Percentiles rank a stretch among this genome's conserved stretches.
phyloP scores from a whole-genome alignment of 345 rosid genomes.

The Orychophragmus violaceus region DNA sequence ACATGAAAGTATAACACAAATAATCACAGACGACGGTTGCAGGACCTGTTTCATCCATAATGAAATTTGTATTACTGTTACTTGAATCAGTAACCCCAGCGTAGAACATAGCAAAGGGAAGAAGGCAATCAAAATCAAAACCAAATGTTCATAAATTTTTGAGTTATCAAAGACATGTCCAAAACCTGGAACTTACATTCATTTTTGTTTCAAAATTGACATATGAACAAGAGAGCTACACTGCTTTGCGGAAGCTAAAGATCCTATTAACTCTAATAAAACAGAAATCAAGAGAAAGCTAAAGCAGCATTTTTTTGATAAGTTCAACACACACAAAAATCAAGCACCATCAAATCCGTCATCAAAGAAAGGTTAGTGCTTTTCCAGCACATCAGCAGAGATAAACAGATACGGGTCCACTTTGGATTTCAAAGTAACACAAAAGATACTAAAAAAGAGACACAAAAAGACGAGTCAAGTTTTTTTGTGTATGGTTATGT shows the following conservation, averaged over 20 bases:
- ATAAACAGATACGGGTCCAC: constrained; percentile 8
- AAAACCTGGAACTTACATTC: background rate
- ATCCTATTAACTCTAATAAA: background rate
- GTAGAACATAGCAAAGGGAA: background rate
- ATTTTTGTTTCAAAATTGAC: background rate
- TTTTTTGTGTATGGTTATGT: too few relatives aligned
- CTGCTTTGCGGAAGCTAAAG: background rate
- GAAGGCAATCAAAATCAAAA: background rate
- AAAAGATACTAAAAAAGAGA: background rate
- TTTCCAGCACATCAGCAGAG: constrained; percentile 5
- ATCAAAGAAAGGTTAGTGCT: background rate
- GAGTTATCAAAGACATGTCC: constrained; percentile 1
- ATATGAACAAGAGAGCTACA: background rate
- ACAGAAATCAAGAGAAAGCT: background rate
- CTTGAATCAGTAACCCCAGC: background rate
- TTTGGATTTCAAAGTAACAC: background rate
- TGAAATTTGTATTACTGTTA: background rate
- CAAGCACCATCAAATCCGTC: background rate
- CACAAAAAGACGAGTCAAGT: too few relatives aligned
- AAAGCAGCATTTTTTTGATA: background rate
- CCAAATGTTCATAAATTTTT: background rate
- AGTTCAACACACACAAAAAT: background rate
- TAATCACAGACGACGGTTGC: constrained; percentile 52
- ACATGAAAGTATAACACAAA: constrained; percentile 50
- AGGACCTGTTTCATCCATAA: constrained; percentile 36